Evolutionary conservation across 495 filamentous ascomycete species (phyloP), one percentile per base, ranked within the genome.

Genomic region (Paragyromitra xinjiangensis): DNA sequence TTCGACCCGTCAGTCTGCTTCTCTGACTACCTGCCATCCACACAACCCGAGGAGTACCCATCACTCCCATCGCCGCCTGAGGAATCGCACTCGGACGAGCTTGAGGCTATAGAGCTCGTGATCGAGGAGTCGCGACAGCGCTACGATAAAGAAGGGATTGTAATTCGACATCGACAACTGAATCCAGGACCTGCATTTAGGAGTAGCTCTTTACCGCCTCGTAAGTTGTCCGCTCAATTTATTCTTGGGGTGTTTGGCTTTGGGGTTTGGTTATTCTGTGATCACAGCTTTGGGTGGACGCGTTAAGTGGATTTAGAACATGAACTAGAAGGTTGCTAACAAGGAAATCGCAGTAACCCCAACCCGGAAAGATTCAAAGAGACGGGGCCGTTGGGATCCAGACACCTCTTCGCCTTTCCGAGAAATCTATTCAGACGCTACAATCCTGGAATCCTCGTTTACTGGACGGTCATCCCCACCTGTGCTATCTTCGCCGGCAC

Each of bases 111-210:
- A 34, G 81, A 89, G 66, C 75, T 85, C 3, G 80, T 86, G 50
- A 82, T 85, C n/a, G 80, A 83, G 56, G 89, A 92, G 74, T 71
- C 77, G 3, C 85, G 84, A 58, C 85, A 85, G 34, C 84, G 83
- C 64, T 88, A 90, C 75, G 88, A 85, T 51, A 81, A 73, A 29
- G 77, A 82, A 62, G 80, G 86, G 67, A 85, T 90, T 40, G 90
- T 92, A 12, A 91, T 92, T 55, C 90, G 90, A 77, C 88, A 92
- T 79, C 85, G 90, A 39, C 83, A 86, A 48, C 90, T 88, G 87
- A 84, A 87, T 67, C 78, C 87, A 16, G 84, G 84, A 22, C 89
- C 91, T 73, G 85, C 87, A 8, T 92, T 92, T 82, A 85, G 87
- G 65, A 92, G 89, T 73, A 89, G 91, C 78, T 84, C 85, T 78